These are phyloP conservation scores for Mercurialis annua DNA, from an alignment of 345 rosid species.

Conservation along the genomic window DNA sequence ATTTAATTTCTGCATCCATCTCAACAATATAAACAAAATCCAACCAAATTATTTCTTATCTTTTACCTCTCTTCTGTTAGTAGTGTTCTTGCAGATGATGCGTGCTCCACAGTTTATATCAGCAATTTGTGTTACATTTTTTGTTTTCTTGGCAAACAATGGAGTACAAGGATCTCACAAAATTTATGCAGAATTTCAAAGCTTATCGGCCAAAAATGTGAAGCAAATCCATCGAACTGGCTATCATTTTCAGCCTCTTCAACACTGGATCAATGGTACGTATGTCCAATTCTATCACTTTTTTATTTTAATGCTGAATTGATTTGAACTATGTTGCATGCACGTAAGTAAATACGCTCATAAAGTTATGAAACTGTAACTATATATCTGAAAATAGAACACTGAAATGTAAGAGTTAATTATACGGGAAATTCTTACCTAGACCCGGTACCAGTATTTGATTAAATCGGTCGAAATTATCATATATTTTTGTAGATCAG, in stretches of 20 bases:
- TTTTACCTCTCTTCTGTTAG: not conserved
- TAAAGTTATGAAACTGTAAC: too few species aligned
- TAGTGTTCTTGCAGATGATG: not conserved
- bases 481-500: too few species aligned
- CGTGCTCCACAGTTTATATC: not conserved
- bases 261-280: slow-evolving; percentile 85
- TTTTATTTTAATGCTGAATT: not conserved
- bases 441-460: too few species aligned
- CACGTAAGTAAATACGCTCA: too few species aligned
- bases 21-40: too few species aligned
- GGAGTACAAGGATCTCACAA: slow-evolving; percentile 51
- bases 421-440: too few species aligned
- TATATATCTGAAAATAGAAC: too few species aligned
- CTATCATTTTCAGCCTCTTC: slow-evolving; percentile 82
- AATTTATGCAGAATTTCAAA: slow-evolving; percentile 41
- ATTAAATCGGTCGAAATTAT: too few species aligned
- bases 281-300: not conserved
- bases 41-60: too few species aligned
- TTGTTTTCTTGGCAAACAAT: not conserved
- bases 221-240: slow-evolving; percentile 48
- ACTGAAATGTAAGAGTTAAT: too few species aligned
- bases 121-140: not conserved
- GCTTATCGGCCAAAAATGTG: slow-evolving; percentile 28
- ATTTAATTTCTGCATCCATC: not conserved
- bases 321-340: too few species aligned